These are phyloP conservation scores for Leptographium galeiforme DNA, from an alignment of 2,329 filamentous ascomycete species.

Conservation along the genomic window DNA sequence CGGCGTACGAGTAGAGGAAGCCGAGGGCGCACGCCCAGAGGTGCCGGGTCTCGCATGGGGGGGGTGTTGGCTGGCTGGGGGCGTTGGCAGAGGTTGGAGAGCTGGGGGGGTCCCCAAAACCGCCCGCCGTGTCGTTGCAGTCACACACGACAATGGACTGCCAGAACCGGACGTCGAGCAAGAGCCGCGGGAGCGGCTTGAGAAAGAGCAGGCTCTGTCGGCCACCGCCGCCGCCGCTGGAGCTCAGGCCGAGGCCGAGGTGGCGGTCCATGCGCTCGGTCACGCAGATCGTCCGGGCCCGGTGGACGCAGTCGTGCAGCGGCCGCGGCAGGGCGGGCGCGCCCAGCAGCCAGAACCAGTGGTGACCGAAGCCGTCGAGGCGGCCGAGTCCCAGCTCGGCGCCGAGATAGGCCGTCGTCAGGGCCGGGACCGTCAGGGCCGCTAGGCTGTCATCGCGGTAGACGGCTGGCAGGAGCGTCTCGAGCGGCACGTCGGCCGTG, in stretches of 20 bases:
- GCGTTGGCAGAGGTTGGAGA: no score
- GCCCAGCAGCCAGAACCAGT: conserved; percentile 13
- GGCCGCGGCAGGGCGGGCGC: conserved; percentile 12
- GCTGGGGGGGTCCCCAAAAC: no score
- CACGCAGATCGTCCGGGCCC: conserved; percentile 13
- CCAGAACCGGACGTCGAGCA: conserved; percentile 20
- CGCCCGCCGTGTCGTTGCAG: background rate
- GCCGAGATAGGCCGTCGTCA: conserved; percentile 7
- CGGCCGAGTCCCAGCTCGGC: conserved; percentile 11
- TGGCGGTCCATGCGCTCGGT: conserved; percentile 20
- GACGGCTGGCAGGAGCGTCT: conserved; percentile 9
- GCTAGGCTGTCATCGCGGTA: conserved; percentile 6
- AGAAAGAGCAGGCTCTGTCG: conserved; percentile 16
- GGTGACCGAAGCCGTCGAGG: conserved; percentile 10
- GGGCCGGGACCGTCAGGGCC: conserved; percentile 4
- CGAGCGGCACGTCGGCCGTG: background rate
- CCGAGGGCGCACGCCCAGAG: conserved; percentile 19
- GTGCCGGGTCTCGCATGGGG: conserved; percentile 7
- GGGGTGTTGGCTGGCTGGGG: no score
- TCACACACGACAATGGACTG: conserved; percentile 9
- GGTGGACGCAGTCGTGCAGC: conserved; percentile 12
- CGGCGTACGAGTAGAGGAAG: conserved; percentile 24
- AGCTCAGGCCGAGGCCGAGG: conserved; percentile 14
- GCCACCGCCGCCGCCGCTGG: conserved; percentile 4
- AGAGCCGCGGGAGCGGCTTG: conserved; percentile 21